Evolutionary conservation across 352 stramenopile species (phyloP), one percentile per base, ranked within the genome.

Genomic region (Globisporangium solare): DNA sequence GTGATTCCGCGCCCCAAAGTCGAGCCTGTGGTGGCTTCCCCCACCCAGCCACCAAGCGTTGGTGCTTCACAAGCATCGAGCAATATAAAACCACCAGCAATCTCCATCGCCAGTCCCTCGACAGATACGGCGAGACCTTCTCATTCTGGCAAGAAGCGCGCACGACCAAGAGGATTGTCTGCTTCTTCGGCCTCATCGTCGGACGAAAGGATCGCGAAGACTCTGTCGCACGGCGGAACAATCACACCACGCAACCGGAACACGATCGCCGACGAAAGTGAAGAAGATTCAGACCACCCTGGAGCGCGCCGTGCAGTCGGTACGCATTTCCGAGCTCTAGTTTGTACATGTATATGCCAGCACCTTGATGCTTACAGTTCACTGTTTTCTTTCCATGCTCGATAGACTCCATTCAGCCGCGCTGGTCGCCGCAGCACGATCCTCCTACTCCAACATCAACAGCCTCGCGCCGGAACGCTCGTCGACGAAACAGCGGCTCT

Each of bases 131-230:
- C 54, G 4, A 22, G 10, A 18, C 43, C 32, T 20, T 24, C 54
- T 35, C 27, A 35, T 21, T 59, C 41, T 21, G 47, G 64, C 15
- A 80, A 68, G 54, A 80, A 80, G 24, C 67, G 71, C 24, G 47
- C 54, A 13, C 54, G 71, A 17, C 50, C 49, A 20, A 55, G 24
- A 20, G 65, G 61, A 15, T 64, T 66, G 0, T 43, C 39, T 13
- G 39, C 39, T 43, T 35, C 27, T 35, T 35, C 27, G 1, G 27
- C 27, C 7, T 6, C 22, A 0, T 53, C 31, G 40, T 21, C 37
- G 14, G 43, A 47, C 13, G 15, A 55, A 10, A 35, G 5, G 27
- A 35, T 35, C 20, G 35, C 42, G 32, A 31, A 27, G 6, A 15
- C 54, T 21, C 22, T 47, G 37, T 52, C 35, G 13, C 48, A 21